Evolutionary conservation across 306 rosid genomes (phyloP).

Genomic region (Quercus berberidifolia): DNA sequence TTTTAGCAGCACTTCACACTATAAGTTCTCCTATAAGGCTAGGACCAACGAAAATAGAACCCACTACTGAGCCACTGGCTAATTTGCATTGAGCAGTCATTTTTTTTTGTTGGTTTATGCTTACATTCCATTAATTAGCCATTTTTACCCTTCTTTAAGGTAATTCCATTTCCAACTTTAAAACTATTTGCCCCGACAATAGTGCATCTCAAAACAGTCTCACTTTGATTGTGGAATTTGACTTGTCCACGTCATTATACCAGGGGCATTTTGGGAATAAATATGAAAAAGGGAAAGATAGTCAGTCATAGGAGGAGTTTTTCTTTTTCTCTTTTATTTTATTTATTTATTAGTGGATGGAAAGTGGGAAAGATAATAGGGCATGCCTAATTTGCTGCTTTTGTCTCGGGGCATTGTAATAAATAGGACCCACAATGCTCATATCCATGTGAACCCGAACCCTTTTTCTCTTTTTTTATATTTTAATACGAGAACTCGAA

Average conservation of each 20-base stretch:
- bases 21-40: no score
- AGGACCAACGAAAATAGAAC: no score
- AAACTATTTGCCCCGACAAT: no score
- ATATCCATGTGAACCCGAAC: conserved; percentile 30
- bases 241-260: not conserved
- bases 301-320: no score
- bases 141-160: not conserved
- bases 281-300: not conserved
- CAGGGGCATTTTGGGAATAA: conserved; percentile 1
- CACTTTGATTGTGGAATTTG: not conserved
- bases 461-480: not conserved
- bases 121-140: not conserved
- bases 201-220: no score
- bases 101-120: not conserved
- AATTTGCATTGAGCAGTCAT: not conserved
- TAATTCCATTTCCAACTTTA: no score
- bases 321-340: no score
- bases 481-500: conserved; percentile 20
- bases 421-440: not conserved
- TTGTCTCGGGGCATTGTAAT: conserved; percentile 17
- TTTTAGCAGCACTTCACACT: no score
- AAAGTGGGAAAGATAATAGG: not conserved
- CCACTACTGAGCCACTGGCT: no score
- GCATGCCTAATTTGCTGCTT: conserved; percentile 4
- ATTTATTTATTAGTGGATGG: no score